phyloP scores from a whole-genome alignment of 352 stramenopile species.

The Lagenidium giganteum region DNA sequence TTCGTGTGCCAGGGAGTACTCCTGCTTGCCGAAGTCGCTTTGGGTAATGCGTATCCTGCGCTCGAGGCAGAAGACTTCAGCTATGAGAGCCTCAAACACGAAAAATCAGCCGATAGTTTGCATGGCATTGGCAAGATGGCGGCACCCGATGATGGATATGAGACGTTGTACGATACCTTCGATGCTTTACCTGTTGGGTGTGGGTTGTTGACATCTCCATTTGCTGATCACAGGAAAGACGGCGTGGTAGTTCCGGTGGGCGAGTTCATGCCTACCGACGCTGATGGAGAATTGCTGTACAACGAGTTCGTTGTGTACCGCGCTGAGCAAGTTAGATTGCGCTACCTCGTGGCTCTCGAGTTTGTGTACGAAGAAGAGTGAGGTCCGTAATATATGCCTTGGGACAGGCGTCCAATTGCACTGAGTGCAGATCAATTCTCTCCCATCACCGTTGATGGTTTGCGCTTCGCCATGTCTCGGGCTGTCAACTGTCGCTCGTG shows the following conservation, averaged over 20 bases:
- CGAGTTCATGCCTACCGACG: conserved; percentile 43
- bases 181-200: no score
- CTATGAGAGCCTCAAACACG: conserved; percentile 34
- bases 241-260: conserved; percentile 53
- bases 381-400: no score
- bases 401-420: no score
- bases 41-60: conserved; percentile 40
- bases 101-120: conserved; percentile 37
- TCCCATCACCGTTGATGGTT: no score
- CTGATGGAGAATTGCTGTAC: conserved; percentile 51
- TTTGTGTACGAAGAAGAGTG: conserved; percentile 33
- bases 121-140: conserved; percentile 55
- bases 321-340: conserved; percentile 56
- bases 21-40: conserved; percentile 56
- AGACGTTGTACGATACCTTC: conserved; percentile 38
- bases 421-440: no score
- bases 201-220: neutral
- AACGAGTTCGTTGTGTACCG: conserved; percentile 79
- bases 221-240: conserved; percentile 30
- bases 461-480: conserved; percentile 8
- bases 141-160: conserved; percentile 29
- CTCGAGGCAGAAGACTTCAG: conserved; percentile 48
- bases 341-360: conserved; percentile 51
- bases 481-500: no score
- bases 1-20: conserved; percentile 60